These are phyloP conservation scores for Balakata baccata DNA, from an alignment of 345 rosid species.

Conservation along the genomic window DNA sequence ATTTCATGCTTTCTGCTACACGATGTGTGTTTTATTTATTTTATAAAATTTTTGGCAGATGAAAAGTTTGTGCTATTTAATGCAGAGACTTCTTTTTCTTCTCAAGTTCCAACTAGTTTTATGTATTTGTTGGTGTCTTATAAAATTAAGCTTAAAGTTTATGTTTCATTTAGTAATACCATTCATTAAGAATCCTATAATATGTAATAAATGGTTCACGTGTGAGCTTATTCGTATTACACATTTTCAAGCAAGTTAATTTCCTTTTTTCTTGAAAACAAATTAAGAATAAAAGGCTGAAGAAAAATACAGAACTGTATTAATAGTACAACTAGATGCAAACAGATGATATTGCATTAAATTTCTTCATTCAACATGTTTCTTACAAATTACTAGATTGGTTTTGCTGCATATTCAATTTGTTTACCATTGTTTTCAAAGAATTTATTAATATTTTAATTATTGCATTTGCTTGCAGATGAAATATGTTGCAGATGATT, in stretches of 20 bases:
- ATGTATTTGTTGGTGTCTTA: not conserved
- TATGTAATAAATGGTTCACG: not conserved
- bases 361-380: constrained; percentile 3
- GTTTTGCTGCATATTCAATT: not conserved
- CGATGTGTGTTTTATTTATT: no score
- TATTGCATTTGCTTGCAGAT: constrained; percentile 38
- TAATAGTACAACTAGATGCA: not conserved
- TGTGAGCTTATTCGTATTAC: not conserved
- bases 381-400: not conserved
- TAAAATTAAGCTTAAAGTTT: not conserved
- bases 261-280: not conserved
- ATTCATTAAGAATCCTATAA: not conserved
- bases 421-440: not conserved
- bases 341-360: not conserved
- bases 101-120: not conserved
- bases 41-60: not conserved
- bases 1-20: not conserved
- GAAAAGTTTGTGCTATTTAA: not conserved
- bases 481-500: constrained; percentile 79
- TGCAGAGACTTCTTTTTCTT: not conserved
- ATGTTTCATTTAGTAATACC: not conserved
- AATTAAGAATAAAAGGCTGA: not conserved
- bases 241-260: constrained; percentile 9
- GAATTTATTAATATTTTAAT: not conserved
- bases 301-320: not conserved